Conservation (phyloP, 83 land plant species). For the Diphasiastrum complanatum region DNA sequence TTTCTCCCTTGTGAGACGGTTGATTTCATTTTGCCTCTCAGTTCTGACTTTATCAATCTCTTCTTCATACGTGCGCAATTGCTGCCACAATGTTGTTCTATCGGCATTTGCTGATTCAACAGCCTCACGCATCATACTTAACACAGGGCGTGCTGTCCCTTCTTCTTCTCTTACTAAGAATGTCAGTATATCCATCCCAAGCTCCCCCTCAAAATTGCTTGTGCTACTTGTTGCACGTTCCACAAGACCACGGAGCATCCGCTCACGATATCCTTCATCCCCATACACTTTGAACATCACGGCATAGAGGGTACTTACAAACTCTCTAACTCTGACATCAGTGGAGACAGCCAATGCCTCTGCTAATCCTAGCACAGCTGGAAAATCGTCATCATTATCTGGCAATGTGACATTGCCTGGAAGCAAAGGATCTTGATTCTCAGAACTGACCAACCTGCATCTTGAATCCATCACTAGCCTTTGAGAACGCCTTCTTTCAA, state of each 20-base stretch:
- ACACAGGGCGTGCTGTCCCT: slow-evolving; percentile 70
- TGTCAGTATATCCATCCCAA: slow-evolving; percentile 76
- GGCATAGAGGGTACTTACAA: slow-evolving; percentile 75
- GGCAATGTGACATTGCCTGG: slow-evolving; percentile 26
- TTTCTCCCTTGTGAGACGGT: slow-evolving; percentile 56
- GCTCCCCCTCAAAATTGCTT: slow-evolving; percentile 51
- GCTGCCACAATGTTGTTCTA: slow-evolving; percentile 76
- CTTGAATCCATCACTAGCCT: slow-evolving; percentile 37
- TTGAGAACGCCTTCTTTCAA: slow-evolving; percentile 76
- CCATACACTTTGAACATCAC: slow-evolving; percentile 75
- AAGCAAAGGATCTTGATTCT: slow-evolving; percentile 28
- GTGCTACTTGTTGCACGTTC: slow-evolving; percentile 67
- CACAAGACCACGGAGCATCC: slow-evolving; percentile 79
- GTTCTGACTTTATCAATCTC: slow-evolving; percentile 54
- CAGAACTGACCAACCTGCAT: slow-evolving; percentile 32
- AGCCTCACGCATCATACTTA: slow-evolving; percentile 84
- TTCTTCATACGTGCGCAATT: slow-evolving; percentile 68
- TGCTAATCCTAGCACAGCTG: slow-evolving; percentile 63
- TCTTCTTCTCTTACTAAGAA: slow-evolving; percentile 73
- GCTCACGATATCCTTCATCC: slow-evolving; percentile 53
- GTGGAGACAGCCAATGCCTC: slow-evolving; percentile 68
- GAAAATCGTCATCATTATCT: slow-evolving; percentile 68
- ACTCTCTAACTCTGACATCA: slow-evolving; percentile 56
- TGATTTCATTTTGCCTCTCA: slow-evolving; percentile 56
- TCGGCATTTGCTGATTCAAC: slow-evolving; percentile 80